Conservation (phyloP, 2,329 filamentous ascomycete species). For the Aspergillus phoenicis region DNA sequence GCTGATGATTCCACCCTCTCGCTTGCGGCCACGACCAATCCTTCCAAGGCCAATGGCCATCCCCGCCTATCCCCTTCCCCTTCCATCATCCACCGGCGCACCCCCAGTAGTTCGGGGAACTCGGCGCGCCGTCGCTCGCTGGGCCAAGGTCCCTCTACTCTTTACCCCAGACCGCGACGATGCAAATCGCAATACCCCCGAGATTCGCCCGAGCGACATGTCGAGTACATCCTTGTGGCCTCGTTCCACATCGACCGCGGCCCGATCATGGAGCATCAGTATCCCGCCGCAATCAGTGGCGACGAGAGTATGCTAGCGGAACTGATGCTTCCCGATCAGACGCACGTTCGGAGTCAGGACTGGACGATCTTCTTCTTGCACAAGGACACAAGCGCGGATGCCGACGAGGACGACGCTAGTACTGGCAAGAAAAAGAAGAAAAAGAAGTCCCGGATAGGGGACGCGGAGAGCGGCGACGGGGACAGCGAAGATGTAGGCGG, state of each 20-base stretch:
- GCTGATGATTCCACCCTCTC: slow-evolving; percentile 50
- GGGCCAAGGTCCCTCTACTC: slow-evolving; percentile 31
- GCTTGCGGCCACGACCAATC: slow-evolving; percentile 44
- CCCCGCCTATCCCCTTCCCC: slow-evolving; percentile 63
- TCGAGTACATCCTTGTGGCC: slow-evolving; percentile 96
- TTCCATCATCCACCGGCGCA: slow-evolving; percentile 56
- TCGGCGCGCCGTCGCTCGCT: slow-evolving; percentile 45
- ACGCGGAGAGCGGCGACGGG: slow-evolving; percentile 51
- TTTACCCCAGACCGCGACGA: slow-evolving; percentile 55
- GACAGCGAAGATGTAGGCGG: slow-evolving; percentile 54
- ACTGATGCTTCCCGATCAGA: slow-evolving; percentile 96
- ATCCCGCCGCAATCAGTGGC: slow-evolving; percentile 88
- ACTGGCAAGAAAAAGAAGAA: slow-evolving; percentile 48
- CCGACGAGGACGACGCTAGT: slow-evolving; percentile 68
- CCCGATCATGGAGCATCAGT: slow-evolving; percentile 98
- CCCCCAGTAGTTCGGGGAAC: slow-evolving; percentile 50
- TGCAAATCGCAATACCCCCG: slow-evolving; percentile 75
- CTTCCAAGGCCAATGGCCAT: slow-evolving; percentile 51
- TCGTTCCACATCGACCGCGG: slow-evolving; percentile 97
- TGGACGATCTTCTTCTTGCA: slow-evolving; percentile 99
- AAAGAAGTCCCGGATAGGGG: slow-evolving; percentile 46
- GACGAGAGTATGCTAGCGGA: slow-evolving; percentile 98
- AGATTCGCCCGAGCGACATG: slow-evolving; percentile 82
- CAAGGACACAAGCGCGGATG: slow-evolving; percentile 84
- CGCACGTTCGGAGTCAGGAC: slow-evolving; percentile 90